Conservation (phyloP, 305 asterid genomes). For the Withania somnifera region DNA sequence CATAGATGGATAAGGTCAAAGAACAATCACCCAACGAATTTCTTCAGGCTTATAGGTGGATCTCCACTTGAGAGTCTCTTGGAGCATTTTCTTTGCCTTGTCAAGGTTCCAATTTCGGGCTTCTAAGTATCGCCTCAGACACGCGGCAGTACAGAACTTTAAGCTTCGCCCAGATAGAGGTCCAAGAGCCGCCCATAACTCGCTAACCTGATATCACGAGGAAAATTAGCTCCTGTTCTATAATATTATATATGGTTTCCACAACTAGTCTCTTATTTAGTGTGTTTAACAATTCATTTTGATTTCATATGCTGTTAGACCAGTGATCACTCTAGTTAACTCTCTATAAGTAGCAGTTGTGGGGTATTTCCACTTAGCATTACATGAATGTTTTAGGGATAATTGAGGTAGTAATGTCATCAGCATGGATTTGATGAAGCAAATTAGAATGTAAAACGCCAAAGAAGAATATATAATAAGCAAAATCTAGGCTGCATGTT, state of each 20-base stretch:
- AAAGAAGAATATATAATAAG: background rate
- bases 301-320: background rate
- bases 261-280: too few species aligned
- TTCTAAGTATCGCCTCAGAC: conserved; percentile 58
- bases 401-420: background rate
- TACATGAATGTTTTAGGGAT: background rate
- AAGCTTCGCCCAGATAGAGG: conserved; percentile 48
- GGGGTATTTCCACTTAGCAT: background rate
- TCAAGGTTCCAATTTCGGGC: conserved; percentile 75
- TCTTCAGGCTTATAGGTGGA: conserved; percentile 74
- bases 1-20: background rate
- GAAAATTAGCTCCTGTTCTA: background rate
- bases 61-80: conserved; percentile 73
- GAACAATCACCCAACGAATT: conserved; percentile 65
- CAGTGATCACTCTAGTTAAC: background rate
- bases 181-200: conserved; percentile 45
- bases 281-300: background rate
- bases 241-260: background rate
- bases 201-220: conserved; percentile 28
- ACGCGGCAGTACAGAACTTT: conserved; percentile 47
- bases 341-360: background rate
- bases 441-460: background rate
- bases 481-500: background rate
- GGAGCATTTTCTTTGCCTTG: conserved; percentile 67
- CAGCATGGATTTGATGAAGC: background rate